These are phyloP conservation scores for Lachnum nothofagi DNA, from an alignment of 2,329 filamentous ascomycete genomes.

Conservation along the genomic window DNA sequence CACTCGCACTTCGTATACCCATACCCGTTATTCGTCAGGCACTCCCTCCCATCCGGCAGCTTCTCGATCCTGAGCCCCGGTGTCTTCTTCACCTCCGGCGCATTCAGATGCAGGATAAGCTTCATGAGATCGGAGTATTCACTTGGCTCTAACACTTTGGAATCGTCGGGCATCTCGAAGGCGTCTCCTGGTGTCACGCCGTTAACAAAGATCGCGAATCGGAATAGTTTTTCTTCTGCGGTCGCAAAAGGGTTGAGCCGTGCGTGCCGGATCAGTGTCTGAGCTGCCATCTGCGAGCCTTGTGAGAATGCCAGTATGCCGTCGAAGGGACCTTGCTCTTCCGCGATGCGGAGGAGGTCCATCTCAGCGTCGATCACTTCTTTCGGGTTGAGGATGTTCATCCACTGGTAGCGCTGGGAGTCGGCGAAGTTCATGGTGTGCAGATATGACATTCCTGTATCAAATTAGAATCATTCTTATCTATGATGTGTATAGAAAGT, in stretches of 20 bases:
- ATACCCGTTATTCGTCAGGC: slow-evolving; percentile 10
- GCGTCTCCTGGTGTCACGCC: slow-evolving; percentile 4
- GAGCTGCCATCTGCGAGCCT: slow-evolving; percentile 48
- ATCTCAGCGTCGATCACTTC: slow-evolving; percentile 3
- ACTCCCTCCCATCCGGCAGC: slow-evolving; percentile 5
- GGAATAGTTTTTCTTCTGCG: slow-evolving; percentile 9
- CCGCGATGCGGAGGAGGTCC: slow-evolving; percentile 1
- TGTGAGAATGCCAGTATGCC: slow-evolving; percentile 55
- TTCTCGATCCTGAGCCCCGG: neutral
- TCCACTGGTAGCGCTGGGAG: slow-evolving; percentile 4
- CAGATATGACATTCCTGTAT: slow-evolving; percentile 10
- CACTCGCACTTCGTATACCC: slow-evolving; percentile 8
- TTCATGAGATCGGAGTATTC: neutral
- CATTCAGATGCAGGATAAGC: neutral
- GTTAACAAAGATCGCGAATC: slow-evolving; percentile 13
- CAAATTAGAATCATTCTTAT: neutral
- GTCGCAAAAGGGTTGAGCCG: slow-evolving; percentile 4
- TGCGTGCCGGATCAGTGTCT: slow-evolving; percentile 6
- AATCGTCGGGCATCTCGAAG: neutral
- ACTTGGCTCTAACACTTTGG: neutral
- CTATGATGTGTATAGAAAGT: neutral
- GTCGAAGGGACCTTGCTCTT: slow-evolving; percentile 36
- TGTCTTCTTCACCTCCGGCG: neutral
- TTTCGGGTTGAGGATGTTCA: slow-evolving; percentile 3
- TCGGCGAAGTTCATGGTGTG: slow-evolving; percentile 7